Evolutionary conservation across 371 early-diverging fungal genomes (phyloP).

Genomic region (Entomophthora muscae): DNA sequence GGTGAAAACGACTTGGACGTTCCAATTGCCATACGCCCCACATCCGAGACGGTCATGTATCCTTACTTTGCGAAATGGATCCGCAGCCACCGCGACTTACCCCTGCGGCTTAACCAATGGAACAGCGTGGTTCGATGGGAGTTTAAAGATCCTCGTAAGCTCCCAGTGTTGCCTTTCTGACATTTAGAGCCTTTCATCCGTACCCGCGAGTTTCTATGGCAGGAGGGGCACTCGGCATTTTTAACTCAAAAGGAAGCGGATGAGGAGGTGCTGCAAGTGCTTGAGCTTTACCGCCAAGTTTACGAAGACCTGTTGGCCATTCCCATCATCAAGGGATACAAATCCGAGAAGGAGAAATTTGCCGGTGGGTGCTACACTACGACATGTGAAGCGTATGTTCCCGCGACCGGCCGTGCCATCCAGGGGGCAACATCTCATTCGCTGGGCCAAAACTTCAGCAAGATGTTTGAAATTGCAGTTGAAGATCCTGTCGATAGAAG

Average conservation of each 20-base stretch:
- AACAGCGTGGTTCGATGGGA: conserved; percentile 99
- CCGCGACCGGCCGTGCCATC: conserved; percentile 96
- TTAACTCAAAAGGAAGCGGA: conserved; percentile 84
- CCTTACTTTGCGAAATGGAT: conserved; percentile 99
- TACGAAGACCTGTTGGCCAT: conserved; percentile 98
- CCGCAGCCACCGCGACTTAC: conserved; percentile 96
- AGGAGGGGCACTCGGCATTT: conserved; percentile 99
- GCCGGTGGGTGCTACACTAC: conserved; percentile 98
- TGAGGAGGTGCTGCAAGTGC: conserved; percentile 78
- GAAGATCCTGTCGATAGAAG: conserved; percentile 48
- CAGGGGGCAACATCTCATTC: conserved; percentile 99
- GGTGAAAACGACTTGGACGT: conserved; percentile 87
- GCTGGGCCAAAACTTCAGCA: conserved; percentile 98
- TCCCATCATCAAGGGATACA: conserved; percentile 96
- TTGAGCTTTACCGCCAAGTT: conserved; percentile 91
- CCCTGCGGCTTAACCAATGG: conserved; percentile 99
- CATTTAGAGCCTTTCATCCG: conserved; percentile 88
- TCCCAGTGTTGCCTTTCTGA: conserved; percentile 4
- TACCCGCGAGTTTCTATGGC: conserved; percentile 99
- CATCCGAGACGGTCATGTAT: conserved; percentile 99
- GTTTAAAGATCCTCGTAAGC: conserved; percentile 94
- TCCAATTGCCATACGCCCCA: conserved; percentile 98
- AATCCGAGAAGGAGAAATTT: conserved; percentile 99
- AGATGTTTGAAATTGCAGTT: conserved; percentile 91
- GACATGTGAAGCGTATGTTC: conserved; percentile 97